These are phyloP conservation scores for Aspergillus ibericus DNA, from an alignment of 2,329 filamentous ascomycete genomes.

Conservation along the genomic window DNA sequence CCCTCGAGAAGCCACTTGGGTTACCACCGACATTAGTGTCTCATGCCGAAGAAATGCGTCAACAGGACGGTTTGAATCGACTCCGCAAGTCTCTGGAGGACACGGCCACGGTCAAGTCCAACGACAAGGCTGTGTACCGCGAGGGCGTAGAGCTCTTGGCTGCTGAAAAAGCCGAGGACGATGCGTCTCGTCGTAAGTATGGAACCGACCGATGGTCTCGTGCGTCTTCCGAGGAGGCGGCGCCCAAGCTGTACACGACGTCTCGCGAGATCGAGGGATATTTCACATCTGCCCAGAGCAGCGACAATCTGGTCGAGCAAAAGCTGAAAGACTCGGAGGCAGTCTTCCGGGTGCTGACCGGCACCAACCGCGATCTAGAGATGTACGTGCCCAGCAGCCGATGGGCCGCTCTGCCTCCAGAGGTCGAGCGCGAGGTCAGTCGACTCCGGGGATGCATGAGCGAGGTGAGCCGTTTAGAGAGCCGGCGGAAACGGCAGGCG, in stretches of 20 bases:
- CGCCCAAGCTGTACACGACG: constrained; percentile 70
- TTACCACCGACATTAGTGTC: constrained; percentile 81
- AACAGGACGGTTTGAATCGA: constrained; percentile 79
- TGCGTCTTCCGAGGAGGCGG: constrained; percentile 67
- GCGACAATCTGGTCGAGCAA: constrained; percentile 69
- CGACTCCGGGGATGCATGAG: constrained; percentile 78
- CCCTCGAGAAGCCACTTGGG: constrained; percentile 89
- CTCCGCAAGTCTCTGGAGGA: constrained; percentile 80
- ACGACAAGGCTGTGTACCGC: constrained; percentile 74
- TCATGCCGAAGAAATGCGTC: constrained; percentile 90
- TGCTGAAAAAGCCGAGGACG: constrained; percentile 81
- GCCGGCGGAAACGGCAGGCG: constrained; percentile 73
- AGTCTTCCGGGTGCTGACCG: constrained; percentile 72
- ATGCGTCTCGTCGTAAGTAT: constrained; percentile 70
- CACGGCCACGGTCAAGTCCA: constrained; percentile 82
- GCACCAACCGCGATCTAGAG: constrained; percentile 77
- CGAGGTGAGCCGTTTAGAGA: constrained; percentile 81
- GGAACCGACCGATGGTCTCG: constrained; percentile 85
- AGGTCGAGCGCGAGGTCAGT: constrained; percentile 75
- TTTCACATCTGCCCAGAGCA: constrained; percentile 69
- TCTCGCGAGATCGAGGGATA: constrained; percentile 82
- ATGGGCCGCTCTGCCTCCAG: constrained; percentile 73
- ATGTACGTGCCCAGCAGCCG: constrained; percentile 87
- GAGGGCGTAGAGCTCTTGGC: constrained; percentile 78
- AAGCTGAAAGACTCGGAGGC: constrained; percentile 77